Conservation (phyloP, 2,329 filamentous ascomycete genomes). For the Colletotrichum navitas region DNA sequence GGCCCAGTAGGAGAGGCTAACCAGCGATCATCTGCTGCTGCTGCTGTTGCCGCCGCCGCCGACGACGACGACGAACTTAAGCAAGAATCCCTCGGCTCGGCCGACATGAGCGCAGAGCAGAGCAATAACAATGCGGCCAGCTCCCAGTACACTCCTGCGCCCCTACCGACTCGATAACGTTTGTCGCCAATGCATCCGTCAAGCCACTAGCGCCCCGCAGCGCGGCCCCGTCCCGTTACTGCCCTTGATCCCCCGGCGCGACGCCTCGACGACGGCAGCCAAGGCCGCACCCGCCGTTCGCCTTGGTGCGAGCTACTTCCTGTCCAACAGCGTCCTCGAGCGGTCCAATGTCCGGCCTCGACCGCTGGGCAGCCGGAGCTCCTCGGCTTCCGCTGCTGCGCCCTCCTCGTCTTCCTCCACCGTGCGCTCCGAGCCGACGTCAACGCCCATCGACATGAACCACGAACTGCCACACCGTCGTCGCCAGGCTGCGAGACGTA, state of each 20-base stretch:
- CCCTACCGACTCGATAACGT: constrained; percentile 36
- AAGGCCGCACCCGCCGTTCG: constrained; percentile 38
- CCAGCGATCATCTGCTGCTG: constrained; percentile 15
- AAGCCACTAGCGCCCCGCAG: constrained; percentile 13
- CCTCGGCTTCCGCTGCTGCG: constrained; percentile 31
- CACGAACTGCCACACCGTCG: constrained; percentile 42
- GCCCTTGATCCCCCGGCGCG: constrained; percentile 22
- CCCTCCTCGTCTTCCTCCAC: constrained; percentile 25
- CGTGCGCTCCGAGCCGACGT: constrained; percentile 27
- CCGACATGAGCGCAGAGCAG: constrained; percentile 41
- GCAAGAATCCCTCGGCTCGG: background rate
- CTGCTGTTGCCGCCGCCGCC: constrained; percentile 10
- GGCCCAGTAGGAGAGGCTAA: constrained; percentile 9
- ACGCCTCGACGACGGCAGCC: constrained; percentile 32
- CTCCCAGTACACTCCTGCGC: constrained; percentile 38
- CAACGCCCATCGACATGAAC: constrained; percentile 19
- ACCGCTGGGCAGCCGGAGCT: constrained; percentile 27
- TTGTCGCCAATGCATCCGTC: constrained; percentile 38
- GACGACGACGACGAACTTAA: constrained; percentile 3
- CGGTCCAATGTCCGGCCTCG: constrained; percentile 20
- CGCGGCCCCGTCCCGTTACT: background rate
- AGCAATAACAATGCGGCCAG: constrained; percentile 41
- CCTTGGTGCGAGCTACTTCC: constrained; percentile 42
- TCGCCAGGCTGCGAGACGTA: constrained; percentile 40
- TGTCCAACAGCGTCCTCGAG: constrained; percentile 41